phyloP scores from a whole-genome alignment of 1,284 basidiomycete species.

The Trichosporon sp. region DNA sequence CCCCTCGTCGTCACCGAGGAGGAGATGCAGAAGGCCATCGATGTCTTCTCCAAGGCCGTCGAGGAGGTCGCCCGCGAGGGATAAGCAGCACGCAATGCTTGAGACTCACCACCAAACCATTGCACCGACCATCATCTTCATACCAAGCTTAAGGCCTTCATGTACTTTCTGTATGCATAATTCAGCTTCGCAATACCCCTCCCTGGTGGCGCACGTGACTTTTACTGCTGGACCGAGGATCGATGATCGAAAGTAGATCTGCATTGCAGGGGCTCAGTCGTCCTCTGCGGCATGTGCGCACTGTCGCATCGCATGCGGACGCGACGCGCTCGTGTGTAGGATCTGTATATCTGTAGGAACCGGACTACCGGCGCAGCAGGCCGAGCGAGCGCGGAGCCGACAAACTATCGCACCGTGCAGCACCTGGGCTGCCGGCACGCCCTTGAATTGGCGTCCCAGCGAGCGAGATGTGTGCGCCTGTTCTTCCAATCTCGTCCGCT shows the following conservation, averaged over 20 bases:
- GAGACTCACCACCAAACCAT: not conserved
- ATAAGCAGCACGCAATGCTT: slow-evolving; percentile 25
- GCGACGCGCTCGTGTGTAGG: too few species aligned
- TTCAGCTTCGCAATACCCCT: not conserved
- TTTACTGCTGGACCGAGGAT: not conserved
- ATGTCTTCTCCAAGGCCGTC: slow-evolving; percentile 61
- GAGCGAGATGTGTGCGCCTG: too few species aligned
- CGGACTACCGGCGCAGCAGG: too few species aligned
- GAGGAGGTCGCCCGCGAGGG: slow-evolving; percentile 60
- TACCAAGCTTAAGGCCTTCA: not conserved
- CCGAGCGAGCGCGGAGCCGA: too few species aligned
- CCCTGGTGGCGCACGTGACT: not conserved
- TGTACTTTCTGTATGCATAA: not conserved
- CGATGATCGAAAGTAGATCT: not conserved
- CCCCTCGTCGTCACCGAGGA: slow-evolving; percentile 61
- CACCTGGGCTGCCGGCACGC: too few species aligned
- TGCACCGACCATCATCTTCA: not conserved
- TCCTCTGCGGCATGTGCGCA: too few species aligned
- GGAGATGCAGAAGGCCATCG: slow-evolving; percentile 59
- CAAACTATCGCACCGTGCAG: too few species aligned
- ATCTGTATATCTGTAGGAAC: too few species aligned
- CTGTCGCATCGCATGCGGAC: too few species aligned
- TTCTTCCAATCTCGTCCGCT: too few species aligned
- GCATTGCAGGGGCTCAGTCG: not conserved
- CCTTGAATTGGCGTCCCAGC: too few species aligned